Percentiles rank a stretch among this genome's conserved stretches.
Evolutionary conservation across 768 basidiomycete genomes (phyloP).

Genomic region (Macrolepiota albuminosa): DNA sequence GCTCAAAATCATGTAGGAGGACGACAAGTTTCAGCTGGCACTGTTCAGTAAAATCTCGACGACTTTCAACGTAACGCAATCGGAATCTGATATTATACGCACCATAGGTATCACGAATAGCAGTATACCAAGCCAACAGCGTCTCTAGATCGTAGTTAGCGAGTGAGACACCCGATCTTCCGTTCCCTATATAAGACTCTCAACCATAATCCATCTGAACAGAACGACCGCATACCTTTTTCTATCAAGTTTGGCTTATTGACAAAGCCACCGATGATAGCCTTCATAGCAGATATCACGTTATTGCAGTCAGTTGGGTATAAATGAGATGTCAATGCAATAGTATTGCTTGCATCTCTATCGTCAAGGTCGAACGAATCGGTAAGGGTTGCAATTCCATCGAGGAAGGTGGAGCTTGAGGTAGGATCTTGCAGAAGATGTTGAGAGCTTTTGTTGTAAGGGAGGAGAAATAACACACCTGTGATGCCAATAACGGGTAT

Average conservation of each 20-base stretch:
- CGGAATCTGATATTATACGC: neutral
- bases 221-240: slow-evolving; percentile 16
- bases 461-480: slow-evolving; percentile 31
- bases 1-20: slow-evolving; percentile 71
- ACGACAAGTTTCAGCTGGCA: slow-evolving; percentile 42
- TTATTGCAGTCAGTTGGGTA: slow-evolving; percentile 56
- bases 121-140: slow-evolving; percentile 56
- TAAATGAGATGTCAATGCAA: slow-evolving; percentile 39
- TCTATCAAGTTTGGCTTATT: slow-evolving; percentile 26
- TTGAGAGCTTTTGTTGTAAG: neutral
- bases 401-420: slow-evolving; percentile 41
- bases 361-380: slow-evolving; percentile 20
- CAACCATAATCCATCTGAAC: neutral
- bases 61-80: neutral
- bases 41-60: slow-evolving; percentile 6
- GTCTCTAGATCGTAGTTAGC: slow-evolving; percentile 59
- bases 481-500: slow-evolving; percentile 55
- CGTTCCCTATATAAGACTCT: slow-evolving; percentile 30
- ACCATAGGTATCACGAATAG: slow-evolving; percentile 35
- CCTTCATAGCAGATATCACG: slow-evolving; percentile 47
- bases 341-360: slow-evolving; percentile 9
- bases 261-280: slow-evolving; percentile 49
- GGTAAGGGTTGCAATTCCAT: slow-evolving; percentile 35
- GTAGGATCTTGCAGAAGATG: slow-evolving; percentile 30
- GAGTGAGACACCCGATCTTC: slow-evolving; percentile 45